These are phyloP conservation scores for Cylindrotheca fusiformis DNA, from an alignment of 108 stramenopile genomes.

Conservation along the genomic window DNA sequence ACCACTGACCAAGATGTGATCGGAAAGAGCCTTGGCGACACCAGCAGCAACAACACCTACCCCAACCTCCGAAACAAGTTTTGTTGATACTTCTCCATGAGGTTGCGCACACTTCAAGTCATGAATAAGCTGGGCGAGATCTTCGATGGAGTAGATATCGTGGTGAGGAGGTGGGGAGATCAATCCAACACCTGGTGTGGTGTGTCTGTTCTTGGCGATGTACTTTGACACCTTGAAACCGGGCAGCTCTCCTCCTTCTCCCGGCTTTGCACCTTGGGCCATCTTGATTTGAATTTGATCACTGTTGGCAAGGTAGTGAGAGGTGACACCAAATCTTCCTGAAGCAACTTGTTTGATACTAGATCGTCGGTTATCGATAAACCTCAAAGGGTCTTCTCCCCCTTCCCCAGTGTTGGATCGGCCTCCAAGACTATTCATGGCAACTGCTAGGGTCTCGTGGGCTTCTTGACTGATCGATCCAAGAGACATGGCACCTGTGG, in stretches of 20 bases:
- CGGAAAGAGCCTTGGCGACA: conserved; percentile 94
- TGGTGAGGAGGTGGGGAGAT: conserved; percentile 97
- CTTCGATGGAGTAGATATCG: conserved; percentile 97
- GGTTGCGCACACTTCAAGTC: conserved; percentile 95
- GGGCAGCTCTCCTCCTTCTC: conserved; percentile 96
- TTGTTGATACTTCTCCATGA: conserved; percentile 93
- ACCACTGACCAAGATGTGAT: conserved; percentile 91
- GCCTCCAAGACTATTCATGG: conserved; percentile 90
- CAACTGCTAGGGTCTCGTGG: conserved; percentile 92
- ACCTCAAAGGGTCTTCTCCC: conserved; percentile 90
- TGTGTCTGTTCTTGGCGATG: conserved; percentile 90
- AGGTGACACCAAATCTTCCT: conserved; percentile 95
- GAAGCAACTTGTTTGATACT: conserved; percentile 95
- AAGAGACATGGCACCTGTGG: conserved; percentile 94
- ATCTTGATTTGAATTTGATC: conserved; percentile 98
- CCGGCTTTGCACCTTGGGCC: conserved; percentile 97
- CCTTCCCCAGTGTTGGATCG: conserved; percentile 95
- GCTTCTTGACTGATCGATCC: conserved; percentile 94
- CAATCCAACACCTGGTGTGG: conserved; percentile 92
- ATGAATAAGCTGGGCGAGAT: conserved; percentile 96
- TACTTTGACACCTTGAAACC: conserved; percentile 94
- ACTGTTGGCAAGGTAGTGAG: conserved; percentile 92
- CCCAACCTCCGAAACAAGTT: conserved; percentile 98
- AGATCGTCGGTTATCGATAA: conserved; percentile 87
- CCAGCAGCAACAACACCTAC: conserved; percentile 96